Percentiles rank a stretch among this genome's conserved stretches.
phyloP scores from a whole-genome alignment of 2,329 filamentous ascomycete genomes.

The Venturiaceae sp. region DNA sequence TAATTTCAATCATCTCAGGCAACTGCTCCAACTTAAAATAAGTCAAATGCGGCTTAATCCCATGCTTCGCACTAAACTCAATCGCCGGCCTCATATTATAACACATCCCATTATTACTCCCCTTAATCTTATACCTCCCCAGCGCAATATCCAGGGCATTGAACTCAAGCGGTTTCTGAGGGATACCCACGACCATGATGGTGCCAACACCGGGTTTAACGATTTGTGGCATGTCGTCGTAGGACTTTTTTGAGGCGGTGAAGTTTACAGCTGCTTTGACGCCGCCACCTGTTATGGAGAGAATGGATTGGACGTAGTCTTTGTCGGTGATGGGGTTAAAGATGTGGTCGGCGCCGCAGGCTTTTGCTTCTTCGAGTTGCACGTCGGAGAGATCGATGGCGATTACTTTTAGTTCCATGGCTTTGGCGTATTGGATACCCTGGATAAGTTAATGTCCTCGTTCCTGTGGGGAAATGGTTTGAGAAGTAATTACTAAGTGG shows the following conservation, averaged over 20 bases:
- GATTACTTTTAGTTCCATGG: slow-evolving; percentile 34
- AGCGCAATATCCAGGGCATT: slow-evolving; percentile 23
- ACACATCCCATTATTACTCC: slow-evolving; percentile 20
- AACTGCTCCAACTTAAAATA: slow-evolving; percentile 21
- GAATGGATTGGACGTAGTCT: slow-evolving; percentile 28
- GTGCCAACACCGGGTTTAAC: slow-evolving; percentile 19
- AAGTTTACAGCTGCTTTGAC: slow-evolving; percentile 32
- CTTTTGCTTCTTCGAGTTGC: slow-evolving; percentile 28
- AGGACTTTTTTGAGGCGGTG: slow-evolving; percentile 24
- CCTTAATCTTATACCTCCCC: slow-evolving; percentile 18
- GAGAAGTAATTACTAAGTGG: slow-evolving; percentile 13
- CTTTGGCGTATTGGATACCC: slow-evolving; percentile 36
- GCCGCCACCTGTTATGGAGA: slow-evolving; percentile 28
- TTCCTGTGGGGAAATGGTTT: slow-evolving; percentile 24
- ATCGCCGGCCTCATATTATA: slow-evolving; percentile 24
- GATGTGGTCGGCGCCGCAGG: slow-evolving; percentile 29
- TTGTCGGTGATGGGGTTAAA: slow-evolving; percentile 24
- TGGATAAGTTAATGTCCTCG: slow-evolving; percentile 26
- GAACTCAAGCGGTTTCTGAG: slow-evolving; percentile 19
- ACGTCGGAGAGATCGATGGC: slow-evolving; percentile 35
- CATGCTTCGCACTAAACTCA: slow-evolving; percentile 23
- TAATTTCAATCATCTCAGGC: slow-evolving; percentile 24
- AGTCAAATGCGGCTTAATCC: slow-evolving; percentile 20
- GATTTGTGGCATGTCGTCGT: slow-evolving; percentile 22
- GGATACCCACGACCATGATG: slow-evolving; percentile 25